Base-by-base conservation (phyloP, 306 rosid species). In the Cercis canadensis region DNA sequence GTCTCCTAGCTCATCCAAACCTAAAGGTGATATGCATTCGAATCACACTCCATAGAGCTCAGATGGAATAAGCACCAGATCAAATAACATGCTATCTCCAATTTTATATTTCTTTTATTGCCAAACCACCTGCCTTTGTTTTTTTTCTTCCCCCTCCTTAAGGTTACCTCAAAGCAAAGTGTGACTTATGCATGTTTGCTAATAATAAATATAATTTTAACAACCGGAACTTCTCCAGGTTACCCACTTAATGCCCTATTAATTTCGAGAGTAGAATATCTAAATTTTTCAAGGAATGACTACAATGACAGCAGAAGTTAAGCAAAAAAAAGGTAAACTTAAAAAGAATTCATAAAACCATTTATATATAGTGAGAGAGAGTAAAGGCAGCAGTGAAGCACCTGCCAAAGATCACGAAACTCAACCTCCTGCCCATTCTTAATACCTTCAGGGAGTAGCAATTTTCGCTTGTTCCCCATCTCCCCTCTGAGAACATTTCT, bases 341-440 rank as follows among this genome's bases (percentile, higher is more conserved):
- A 16, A 53, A 78, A 53, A 55, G 21, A 52, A 72, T 15, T 46
- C 51, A 44, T 69, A 50, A 21, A 62, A 31, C 40, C 32, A 63
- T 29, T 4, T 66, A 18, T 14, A 46, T 6, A 49, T 62, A 77
- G 44, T 76, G 61, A 47, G 75, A 57, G 18, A 24, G 29, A 24
- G 29, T 24, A 24, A 24, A 24, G 29, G 29, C 1, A 24, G 29
- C 29, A 24, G 2, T 73, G 54, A 21, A 72, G 64, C 74, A 94
- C 98, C 98, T 88, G 96, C 98, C 98, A 94, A 61, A 94, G 92
- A 80, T 90, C 98, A 67, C 73, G 89, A 33, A 89, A 77, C 85
- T 86, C 92, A n/a, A 94, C 65, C 69, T 77, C 76, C 65, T 81
- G 94, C 11, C 92, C 97, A 65, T 82, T 83, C 76, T 73, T 86